These are phyloP conservation scores for Citeromyces hawaiiensis DNA, from an alignment of 1,139 yeast genomes.

Conservation along the genomic window DNA sequence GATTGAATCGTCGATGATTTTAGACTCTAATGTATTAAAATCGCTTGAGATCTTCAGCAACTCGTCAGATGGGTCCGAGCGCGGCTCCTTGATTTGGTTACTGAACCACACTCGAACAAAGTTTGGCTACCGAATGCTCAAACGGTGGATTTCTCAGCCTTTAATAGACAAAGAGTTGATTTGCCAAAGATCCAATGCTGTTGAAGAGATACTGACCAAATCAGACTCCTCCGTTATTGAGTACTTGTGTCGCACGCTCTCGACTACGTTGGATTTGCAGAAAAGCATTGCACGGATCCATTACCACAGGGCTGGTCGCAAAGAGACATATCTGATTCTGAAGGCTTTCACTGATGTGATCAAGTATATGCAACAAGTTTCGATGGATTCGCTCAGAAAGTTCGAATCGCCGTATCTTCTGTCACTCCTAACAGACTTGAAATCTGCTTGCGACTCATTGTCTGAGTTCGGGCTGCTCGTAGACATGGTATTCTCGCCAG, in stretches of 20 bases:
- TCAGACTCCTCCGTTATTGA: constrained; percentile 27
- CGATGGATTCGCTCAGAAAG: constrained; percentile 3
- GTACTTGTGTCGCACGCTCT: constrained; percentile 23
- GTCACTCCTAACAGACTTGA: background rate
- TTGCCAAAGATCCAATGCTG: constrained; percentile 47
- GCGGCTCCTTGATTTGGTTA: constrained; percentile 69
- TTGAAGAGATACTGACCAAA: constrained; percentile 32
- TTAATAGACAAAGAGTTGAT: constrained; percentile 39
- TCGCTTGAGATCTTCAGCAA: constrained; percentile 67
- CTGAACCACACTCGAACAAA: constrained; percentile 69
- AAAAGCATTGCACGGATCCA: constrained; percentile 53
- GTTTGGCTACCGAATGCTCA: constrained; percentile 57
- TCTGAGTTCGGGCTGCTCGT: constrained; percentile 21
- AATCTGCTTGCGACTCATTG: constrained; percentile 6
- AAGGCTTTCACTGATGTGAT: constrained; percentile 30
- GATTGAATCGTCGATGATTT: constrained; percentile 37
- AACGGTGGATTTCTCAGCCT: constrained; percentile 69
- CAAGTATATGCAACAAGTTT: constrained; percentile 8
- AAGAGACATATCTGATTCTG: constrained; percentile 52
- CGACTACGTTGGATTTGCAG: constrained; percentile 41
- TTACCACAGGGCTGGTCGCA: constrained; percentile 50
- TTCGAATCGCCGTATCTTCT: background rate
- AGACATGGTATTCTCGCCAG: constrained; percentile 40
- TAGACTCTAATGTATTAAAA: constrained; percentile 55
- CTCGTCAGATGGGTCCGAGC: constrained; percentile 34